Base-by-base conservation (phyloP, 208 protist genomes). In the Leishmania tropica region DNA sequence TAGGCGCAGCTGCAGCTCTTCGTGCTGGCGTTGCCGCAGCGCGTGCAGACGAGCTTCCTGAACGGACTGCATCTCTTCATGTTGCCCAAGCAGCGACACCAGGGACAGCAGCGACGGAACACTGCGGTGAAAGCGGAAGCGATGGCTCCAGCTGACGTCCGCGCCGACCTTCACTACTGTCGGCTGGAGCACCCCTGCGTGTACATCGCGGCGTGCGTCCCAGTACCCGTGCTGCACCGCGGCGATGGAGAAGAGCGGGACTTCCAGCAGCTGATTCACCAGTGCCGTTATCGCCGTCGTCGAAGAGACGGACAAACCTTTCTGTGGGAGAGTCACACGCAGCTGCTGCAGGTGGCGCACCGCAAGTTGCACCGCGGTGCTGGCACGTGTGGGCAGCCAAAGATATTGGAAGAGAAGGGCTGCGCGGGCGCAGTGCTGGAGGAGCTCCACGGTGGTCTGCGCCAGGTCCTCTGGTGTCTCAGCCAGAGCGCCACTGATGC, bases 121-220 rank as follows among this genome's bases (percentile, higher is more conserved):
- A 65, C 77, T 70, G 31, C 87, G 90, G 31, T 90, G 80, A 70
- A 93, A 94, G 72, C 62, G 78, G 45, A 92, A 78, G 56, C 91
- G 89, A 40, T 86, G 76, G 11, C 71, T 31, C 24, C 87, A 80
- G 42, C 79, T 48, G 64, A 92, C 87, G 80, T 87, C 87, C 3
- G 73, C 84, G 4, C 94, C 90, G 17, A 90, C 87, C 78, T 94
- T 95, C 68, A 96, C 81, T 40, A 88, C 88, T 0, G 83, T 67
- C 21, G 93, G 91, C 81, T 95, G 93, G 45, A 94, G 64, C 21
- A 94, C 79, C 56, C 88, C 90, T 28, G 88, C 68, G 81, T 82
- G 78, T 21, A 85, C 82, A 40, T 97, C 94, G 77, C 85, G 94
- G 15, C 94, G 90, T 79, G 90, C 84, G 75, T 97, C 94, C 76